Conservation (phyloP, 2,329 filamentous ascomycete genomes). For the Paracorniculantispora psalliotae region DNA sequence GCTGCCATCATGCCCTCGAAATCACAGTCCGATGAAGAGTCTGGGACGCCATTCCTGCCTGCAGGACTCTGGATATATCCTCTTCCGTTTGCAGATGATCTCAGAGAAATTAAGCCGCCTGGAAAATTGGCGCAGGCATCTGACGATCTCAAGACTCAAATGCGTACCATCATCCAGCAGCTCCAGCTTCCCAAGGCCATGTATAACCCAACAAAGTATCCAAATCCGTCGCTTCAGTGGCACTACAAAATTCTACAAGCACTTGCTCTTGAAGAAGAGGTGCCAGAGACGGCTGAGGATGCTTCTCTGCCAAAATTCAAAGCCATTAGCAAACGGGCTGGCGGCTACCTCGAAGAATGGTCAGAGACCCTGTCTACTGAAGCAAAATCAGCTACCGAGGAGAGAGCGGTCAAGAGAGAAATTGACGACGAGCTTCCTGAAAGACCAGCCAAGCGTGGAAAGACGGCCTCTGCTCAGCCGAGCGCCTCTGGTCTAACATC, state of each 20-base stretch:
- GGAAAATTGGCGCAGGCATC: slow-evolving; percentile 51
- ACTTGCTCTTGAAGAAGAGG: slow-evolving; percentile 84
- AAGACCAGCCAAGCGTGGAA: slow-evolving; percentile 43
- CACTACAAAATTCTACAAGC: slow-evolving; percentile 93
- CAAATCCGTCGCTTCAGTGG: slow-evolving; percentile 92
- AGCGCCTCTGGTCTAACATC: slow-evolving; percentile 35
- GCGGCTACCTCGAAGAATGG: slow-evolving; percentile 74
- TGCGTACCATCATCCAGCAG: slow-evolving; percentile 79
- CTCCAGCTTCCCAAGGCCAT: slow-evolving; percentile 79
- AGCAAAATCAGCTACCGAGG: slow-evolving; percentile 30
- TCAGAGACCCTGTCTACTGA: slow-evolving; percentile 61
- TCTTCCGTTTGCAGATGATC: slow-evolving; percentile 83
- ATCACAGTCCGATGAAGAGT: slow-evolving; percentile 58
- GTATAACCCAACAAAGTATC: slow-evolving; percentile 83
- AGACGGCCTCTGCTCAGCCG: slow-evolving; percentile 28
- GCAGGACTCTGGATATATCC: slow-evolving; percentile 85
- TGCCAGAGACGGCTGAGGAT: slow-evolving; percentile 69
- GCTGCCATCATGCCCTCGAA: slow-evolving; percentile 76
- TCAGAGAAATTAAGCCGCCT: slow-evolving; percentile 67
- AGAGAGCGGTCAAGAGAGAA: slow-evolving; percentile 48
- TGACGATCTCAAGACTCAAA: slow-evolving; percentile 69
- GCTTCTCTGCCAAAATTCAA: slow-evolving; percentile 78
- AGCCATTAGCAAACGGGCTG: slow-evolving; percentile 85
- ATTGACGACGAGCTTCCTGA: slow-evolving; percentile 40
- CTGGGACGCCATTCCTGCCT: slow-evolving; percentile 66